Evolutionary conservation across 306 rosid species (phyloP).

Genomic region (Alnus rubra): DNA sequence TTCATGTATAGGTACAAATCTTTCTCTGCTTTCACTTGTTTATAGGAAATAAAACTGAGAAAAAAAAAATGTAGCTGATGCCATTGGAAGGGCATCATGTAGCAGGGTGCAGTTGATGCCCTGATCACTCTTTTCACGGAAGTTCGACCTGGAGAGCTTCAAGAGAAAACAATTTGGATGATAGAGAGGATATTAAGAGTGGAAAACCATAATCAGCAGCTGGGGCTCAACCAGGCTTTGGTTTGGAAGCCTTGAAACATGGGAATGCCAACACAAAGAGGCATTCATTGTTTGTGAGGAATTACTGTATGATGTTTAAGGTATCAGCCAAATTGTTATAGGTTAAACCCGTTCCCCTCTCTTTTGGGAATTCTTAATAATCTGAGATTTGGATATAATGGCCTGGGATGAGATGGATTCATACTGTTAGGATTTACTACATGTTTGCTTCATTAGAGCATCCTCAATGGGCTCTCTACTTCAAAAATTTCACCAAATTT

Average conservation of each 20-base stretch:
- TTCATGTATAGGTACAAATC: not conserved
- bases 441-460: not conserved
- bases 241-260: constrained; percentile 54
- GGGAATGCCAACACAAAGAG: constrained; percentile 48
- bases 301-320: not conserved
- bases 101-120: constrained; percentile 36
- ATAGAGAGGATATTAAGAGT: constrained; percentile 51
- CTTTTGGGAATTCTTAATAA: not conserved
- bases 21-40: not conserved
- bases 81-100: not conserved
- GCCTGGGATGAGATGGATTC: not conserved
- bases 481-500: too few relatives aligned
- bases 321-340: not conserved
- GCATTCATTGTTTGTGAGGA: constrained; percentile 8
- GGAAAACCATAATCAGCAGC: constrained; percentile 37
- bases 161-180: constrained; percentile 54
- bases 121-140: constrained; percentile 45
- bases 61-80: constrained; percentile 1
- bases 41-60: not conserved
- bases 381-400: not conserved
- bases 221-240: constrained; percentile 50
- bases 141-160: constrained; percentile 47
- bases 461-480: too few relatives aligned
- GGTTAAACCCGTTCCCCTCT: not conserved
- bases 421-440: not conserved